Percentiles rank a stretch among this genome's conserved stretches.
Evolutionary conservation across 2,329 filamentous ascomycete species (phyloP).

Genomic region (Fusarium transvaalense): DNA sequence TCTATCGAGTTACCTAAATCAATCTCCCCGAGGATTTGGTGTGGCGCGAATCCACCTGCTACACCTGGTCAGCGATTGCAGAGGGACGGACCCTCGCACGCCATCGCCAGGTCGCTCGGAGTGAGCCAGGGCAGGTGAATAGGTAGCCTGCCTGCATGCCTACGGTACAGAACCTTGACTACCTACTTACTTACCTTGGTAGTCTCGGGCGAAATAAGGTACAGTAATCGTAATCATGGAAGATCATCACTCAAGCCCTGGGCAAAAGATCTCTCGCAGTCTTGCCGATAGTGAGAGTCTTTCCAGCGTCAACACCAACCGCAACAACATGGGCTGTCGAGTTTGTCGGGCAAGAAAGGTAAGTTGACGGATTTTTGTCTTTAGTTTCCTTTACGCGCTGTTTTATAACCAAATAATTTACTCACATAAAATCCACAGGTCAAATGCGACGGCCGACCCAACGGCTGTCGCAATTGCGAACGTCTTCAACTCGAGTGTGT

Average conservation of each 20-base stretch:
- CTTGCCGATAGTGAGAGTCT: slow-evolving; percentile 31
- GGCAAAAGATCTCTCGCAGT: slow-evolving; percentile 37
- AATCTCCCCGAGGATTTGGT: slow-evolving; percentile 34
- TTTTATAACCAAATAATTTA: background rate
- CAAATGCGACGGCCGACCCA: slow-evolving; percentile 58
- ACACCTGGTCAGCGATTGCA: slow-evolving; percentile 40
- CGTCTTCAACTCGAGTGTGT: slow-evolving; percentile 58
- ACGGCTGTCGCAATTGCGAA: slow-evolving; percentile 59
- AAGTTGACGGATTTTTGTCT: slow-evolving; percentile 12
- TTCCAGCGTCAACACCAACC: slow-evolving; percentile 36
- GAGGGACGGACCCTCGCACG: slow-evolving; percentile 44
- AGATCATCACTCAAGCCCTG: slow-evolving; percentile 28
- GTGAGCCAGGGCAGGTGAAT: slow-evolving; percentile 38
- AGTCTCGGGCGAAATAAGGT: background rate
- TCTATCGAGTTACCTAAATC: slow-evolving; percentile 22
- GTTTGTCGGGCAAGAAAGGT: slow-evolving; percentile 59
- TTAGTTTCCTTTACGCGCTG: background rate
- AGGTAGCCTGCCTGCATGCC: background rate
- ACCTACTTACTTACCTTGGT: too few species aligned
- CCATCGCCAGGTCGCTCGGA: slow-evolving; percentile 50
- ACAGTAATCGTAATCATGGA: slow-evolving; percentile 20
- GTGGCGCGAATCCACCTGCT: slow-evolving; percentile 36
- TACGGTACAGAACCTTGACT: background rate
- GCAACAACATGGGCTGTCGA: slow-evolving; percentile 55
- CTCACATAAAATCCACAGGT: slow-evolving; percentile 50